phyloP scores from a whole-genome alignment of 106 monocot genomes.

The Amphibolis antarctica region DNA sequence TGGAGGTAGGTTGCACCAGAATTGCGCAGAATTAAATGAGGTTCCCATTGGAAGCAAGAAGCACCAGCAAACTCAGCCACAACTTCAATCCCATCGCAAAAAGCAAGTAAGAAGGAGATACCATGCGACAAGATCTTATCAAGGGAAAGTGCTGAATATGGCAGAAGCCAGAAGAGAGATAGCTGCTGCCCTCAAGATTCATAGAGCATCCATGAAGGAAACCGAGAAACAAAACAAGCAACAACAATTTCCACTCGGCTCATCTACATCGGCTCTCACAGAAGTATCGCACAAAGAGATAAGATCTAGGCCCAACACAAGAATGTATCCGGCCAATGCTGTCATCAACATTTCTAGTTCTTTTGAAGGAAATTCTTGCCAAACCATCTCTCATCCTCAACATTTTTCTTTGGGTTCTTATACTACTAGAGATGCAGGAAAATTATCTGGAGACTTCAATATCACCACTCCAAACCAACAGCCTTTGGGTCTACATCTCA shows the following conservation, averaged over 20 bases:
- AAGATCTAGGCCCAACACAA: constrained; percentile 2
- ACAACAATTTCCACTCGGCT: constrained; percentile 14
- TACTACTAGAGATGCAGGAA: constrained; percentile 14
- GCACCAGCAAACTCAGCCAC: not conserved
- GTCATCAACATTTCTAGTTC: constrained; percentile 6
- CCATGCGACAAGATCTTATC: constrained; percentile 57
- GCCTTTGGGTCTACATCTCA: constrained; percentile 2
- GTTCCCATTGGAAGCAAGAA: not conserved
- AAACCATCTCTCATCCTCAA: constrained; percentile 14
- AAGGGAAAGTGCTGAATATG: constrained; percentile 71
- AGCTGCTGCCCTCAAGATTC: constrained; percentile 69
- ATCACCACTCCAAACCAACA: not conserved
- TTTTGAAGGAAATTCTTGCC: constrained; percentile 13
- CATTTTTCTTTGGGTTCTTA: constrained; percentile 7
- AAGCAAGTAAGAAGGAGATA: constrained; percentile 80
- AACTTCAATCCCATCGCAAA: constrained; percentile 30
- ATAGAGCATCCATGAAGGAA: constrained; percentile 82
- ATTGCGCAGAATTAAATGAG: not conserved
- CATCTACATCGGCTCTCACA: constrained; percentile 16
- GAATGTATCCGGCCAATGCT: constrained; percentile 9
- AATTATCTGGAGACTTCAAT: not conserved
- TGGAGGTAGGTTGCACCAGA: not conserved
- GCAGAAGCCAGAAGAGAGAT: constrained; percentile 92
- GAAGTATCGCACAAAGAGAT: constrained; percentile 2
- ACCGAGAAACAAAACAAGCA: constrained; percentile 35